Conservation (phyloP, 75 land plant genomes). For the Pinus tabuliformis region DNA sequence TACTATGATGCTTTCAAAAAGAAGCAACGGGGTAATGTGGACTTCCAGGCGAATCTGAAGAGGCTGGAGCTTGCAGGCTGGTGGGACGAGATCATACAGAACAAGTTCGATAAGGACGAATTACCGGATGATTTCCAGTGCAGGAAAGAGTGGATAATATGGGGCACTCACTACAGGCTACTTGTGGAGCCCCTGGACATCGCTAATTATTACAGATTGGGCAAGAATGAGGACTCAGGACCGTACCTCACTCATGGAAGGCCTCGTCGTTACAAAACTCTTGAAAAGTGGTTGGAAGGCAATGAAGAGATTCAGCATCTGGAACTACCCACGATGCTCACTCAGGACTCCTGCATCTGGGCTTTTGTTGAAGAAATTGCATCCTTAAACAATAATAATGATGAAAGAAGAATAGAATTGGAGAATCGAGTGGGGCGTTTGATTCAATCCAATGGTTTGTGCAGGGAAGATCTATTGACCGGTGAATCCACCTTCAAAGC, state of each 20-base stretch:
- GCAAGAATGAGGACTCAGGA: conserved; percentile 60
- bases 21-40: conserved; percentile 18
- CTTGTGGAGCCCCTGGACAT: conserved; percentile 78
- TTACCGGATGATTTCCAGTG: conserved; percentile 62
- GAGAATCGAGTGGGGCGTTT: too few relatives aligned
- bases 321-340: background rate
- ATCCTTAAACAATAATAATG: too few relatives aligned
- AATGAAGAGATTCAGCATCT: background rate
- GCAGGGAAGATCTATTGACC: too few relatives aligned
- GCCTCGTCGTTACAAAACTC: conserved; percentile 48
- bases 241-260: conserved; percentile 42
- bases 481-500: too few relatives aligned
- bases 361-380: conserved; percentile 42
- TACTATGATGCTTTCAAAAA: conserved; percentile 65
- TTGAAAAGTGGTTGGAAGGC: conserved; percentile 50
- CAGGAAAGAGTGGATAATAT: conserved; percentile 39
- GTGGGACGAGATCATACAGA: conserved; percentile 62
- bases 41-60: conserved; percentile 52
- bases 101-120: conserved; percentile 39
- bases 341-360: conserved; percentile 73
- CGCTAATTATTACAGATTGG: conserved; percentile 63
- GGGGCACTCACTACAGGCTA: conserved; percentile 44
- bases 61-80: conserved; percentile 48
- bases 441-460: too few relatives aligned
- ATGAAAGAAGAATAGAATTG: too few relatives aligned